Evolutionary conservation across 2,329 filamentous ascomycete genomes (phyloP).

Genomic region (Aspergillus sp.): DNA sequence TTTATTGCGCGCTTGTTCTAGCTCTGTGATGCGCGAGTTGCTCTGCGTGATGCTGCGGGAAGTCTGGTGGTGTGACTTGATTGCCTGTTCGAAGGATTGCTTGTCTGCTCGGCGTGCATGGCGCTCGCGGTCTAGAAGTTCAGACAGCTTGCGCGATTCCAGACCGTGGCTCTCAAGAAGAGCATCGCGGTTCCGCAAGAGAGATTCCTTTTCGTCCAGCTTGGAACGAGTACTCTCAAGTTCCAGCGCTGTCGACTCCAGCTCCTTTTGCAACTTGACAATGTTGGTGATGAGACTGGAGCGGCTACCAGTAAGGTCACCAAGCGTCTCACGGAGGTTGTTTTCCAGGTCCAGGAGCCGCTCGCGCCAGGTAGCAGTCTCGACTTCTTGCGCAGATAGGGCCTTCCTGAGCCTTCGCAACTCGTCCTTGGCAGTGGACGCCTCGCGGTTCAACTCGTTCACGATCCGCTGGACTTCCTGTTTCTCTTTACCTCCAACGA

Average conservation of each 20-base stretch:
- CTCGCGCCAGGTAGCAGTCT: conserved; percentile 86
- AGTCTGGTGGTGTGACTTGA: conserved; percentile 80
- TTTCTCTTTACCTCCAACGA: conserved; percentile 81
- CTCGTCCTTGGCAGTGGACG: conserved; percentile 77
- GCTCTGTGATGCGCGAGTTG: conserved; percentile 74
- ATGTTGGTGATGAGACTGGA: conserved; percentile 82
- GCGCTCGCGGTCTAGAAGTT: conserved; percentile 86
- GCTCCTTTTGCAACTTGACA: conserved; percentile 76
- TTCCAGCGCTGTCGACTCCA: conserved; percentile 76
- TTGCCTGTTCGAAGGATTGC: conserved; percentile 77
- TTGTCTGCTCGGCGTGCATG: conserved; percentile 78
- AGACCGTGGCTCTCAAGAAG: conserved; percentile 83
- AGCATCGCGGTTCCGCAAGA: conserved; percentile 81
- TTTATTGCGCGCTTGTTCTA: conserved; percentile 70
- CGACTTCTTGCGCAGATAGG: conserved; percentile 75
- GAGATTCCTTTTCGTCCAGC: conserved; percentile 80
- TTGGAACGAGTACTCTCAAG: conserved; percentile 71
- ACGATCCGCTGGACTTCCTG: conserved; percentile 90
- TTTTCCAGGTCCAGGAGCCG: conserved; percentile 83
- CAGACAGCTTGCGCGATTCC: conserved; percentile 75
- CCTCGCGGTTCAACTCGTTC: conserved; percentile 84
- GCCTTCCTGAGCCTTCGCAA: conserved; percentile 73
- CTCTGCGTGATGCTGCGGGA: conserved; percentile 79
- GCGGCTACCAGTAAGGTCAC: conserved; percentile 78
- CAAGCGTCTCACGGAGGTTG: conserved; percentile 77